Conservation (phyloP, 2,329 filamentous ascomycete species). For the Aureobasidium sp. region DNA sequence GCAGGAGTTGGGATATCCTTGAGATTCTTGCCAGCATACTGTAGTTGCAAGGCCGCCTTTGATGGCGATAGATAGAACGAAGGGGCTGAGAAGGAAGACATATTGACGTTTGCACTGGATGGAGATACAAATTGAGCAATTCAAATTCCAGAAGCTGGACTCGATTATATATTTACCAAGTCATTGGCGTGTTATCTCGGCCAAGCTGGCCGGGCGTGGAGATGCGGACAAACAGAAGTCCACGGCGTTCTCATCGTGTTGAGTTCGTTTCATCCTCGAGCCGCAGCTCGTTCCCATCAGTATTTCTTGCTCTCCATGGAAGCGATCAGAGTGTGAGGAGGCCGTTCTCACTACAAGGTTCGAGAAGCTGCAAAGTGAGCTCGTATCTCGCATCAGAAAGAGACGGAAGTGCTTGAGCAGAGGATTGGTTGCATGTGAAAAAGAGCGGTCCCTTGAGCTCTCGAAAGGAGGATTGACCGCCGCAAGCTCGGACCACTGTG, state of each 20-base stretch:
- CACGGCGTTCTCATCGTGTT: neutral
- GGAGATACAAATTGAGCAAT: neutral
- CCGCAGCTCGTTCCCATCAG: neutral
- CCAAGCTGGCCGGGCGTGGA: neutral
- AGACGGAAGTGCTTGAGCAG: no score
- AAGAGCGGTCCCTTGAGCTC: neutral
- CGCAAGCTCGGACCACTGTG: conserved; percentile 1
- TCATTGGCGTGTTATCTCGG: neutral
- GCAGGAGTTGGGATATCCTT: conserved; percentile 56
- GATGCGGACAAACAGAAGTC: neutral
- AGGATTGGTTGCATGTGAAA: neutral
- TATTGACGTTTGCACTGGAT: neutral
- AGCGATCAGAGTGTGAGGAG: neutral
- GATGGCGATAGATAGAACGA: conserved; percentile 25
- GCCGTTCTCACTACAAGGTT: neutral
- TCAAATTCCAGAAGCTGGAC: neutral
- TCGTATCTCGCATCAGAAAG: neutral
- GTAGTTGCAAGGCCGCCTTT: conserved; percentile 23
- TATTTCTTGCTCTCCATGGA: neutral
- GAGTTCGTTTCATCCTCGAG: neutral
- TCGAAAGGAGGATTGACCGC: neutral
- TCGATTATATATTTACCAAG: neutral
- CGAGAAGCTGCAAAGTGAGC: neutral
- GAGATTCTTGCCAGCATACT: conserved; percentile 53
- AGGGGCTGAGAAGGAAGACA: conserved; percentile 6